Percentiles rank a stretch among this genome's conserved stretches.
Conservation (phyloP, 306 rosid species). For the Prunus persica region DNA sequence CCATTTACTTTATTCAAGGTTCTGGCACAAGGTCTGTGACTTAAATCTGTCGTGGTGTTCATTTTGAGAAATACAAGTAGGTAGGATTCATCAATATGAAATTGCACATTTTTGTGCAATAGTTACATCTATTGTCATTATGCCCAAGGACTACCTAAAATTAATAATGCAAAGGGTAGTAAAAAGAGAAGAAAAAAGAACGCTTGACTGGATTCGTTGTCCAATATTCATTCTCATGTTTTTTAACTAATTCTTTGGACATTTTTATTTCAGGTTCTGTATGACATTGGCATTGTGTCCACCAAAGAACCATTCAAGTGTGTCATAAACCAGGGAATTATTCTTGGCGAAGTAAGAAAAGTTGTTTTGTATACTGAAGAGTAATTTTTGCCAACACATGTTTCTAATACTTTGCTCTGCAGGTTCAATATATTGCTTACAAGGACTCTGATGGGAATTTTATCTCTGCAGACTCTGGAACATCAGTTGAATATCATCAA, state of each 20-base stretch:
- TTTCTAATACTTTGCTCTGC: slow-evolving; percentile 49
- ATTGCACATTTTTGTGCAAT: slow-evolving; percentile 6
- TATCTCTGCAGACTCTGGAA: slow-evolving; percentile 61
- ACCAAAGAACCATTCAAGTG: slow-evolving; percentile 96
- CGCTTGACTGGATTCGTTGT: not conserved
- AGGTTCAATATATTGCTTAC: slow-evolving; percentile 90
- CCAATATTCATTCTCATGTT: not conserved
- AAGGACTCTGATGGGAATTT: slow-evolving; percentile 68
- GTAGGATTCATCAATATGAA: slow-evolving; percentile 11
- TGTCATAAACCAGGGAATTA: slow-evolving; percentile 97
- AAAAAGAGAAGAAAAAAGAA: not conserved
- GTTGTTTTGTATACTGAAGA: slow-evolving; percentile 21
- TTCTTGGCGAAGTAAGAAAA: slow-evolving; percentile 85
- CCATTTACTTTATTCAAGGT: slow-evolving; percentile 92
- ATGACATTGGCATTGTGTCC: slow-evolving; percentile 85
- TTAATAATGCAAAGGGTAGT: not conserved
- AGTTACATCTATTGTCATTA: slow-evolving; percentile 17
- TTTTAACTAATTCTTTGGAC: not conserved
- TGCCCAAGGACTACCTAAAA: no score
- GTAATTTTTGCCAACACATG: not conserved
- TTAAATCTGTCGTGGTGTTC: slow-evolving; percentile 6
- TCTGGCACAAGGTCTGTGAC: slow-evolving; percentile 94
- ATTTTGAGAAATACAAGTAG: slow-evolving; percentile 1
- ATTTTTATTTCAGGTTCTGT: slow-evolving; percentile 78
- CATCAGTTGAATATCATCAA: slow-evolving; percentile 46